These are phyloP conservation scores for Xylariaceae sp. DNA, from an alignment of 2,329 filamentous ascomycete genomes.

Conservation along the genomic window DNA sequence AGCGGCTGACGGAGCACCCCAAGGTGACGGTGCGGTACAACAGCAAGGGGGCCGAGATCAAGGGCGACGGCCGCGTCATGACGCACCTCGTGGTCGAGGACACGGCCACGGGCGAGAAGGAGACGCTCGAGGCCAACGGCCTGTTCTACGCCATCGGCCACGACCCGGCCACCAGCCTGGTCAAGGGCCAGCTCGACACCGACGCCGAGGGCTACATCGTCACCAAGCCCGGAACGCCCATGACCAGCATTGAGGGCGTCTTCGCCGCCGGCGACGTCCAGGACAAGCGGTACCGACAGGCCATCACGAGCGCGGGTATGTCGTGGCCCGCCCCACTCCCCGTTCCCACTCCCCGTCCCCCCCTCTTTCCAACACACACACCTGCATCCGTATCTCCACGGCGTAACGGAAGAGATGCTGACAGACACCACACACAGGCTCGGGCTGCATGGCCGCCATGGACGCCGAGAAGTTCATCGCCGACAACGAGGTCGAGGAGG, in stretches of 20 bases:
- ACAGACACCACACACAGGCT: conserved; percentile 44
- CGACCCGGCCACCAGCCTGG: conserved; percentile 82
- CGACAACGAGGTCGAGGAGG: conserved; percentile 56
- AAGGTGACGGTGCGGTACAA: conserved; percentile 92
- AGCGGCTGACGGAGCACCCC: conserved; percentile 69
- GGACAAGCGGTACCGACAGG: conserved; percentile 96
- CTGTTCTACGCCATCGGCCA: conserved; percentile 97
- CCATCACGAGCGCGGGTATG: conserved; percentile 91
- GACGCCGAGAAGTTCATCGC: conserved; percentile 91
- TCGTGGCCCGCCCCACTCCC: conserved; percentile 17
- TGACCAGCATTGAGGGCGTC: conserved; percentile 83
- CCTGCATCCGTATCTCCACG: too few relatives aligned
- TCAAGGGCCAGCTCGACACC: conserved; percentile 83
- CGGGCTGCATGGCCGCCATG: conserved; percentile 89
- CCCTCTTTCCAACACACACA: not conserved
- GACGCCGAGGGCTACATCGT: conserved; percentile 88
- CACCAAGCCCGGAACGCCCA: conserved; percentile 75
- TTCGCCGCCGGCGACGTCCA: conserved; percentile 97
- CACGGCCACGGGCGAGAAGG: conserved; percentile 63
- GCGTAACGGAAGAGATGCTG: too few relatives aligned
- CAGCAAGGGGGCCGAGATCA: conserved; percentile 71
- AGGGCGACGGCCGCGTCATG: conserved; percentile 85
- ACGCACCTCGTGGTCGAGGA: conserved; percentile 79
- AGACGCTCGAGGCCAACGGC: conserved; percentile 83
- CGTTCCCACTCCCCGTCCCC: too few relatives aligned